Evolutionary conservation across 2,329 filamentous ascomycete genomes (phyloP), one percentile per base, ranked within the genome.

Genomic region (Rhynchosporium graminicola): DNA sequence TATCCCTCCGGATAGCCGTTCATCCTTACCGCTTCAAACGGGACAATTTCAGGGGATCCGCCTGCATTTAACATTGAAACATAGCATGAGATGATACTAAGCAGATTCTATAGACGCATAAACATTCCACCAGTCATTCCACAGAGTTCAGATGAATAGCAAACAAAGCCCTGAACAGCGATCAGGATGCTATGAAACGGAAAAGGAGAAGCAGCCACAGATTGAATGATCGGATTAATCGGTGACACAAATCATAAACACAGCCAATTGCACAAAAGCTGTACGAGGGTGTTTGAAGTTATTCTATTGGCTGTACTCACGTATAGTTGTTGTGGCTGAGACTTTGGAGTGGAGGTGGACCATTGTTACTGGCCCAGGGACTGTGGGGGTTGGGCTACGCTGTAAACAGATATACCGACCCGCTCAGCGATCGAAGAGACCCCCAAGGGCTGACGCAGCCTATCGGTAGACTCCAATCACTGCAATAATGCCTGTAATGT

Each of bases 151-250:
- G 60, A 60, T 63, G 61, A 58, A 62, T 47, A 36, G 47, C 65
- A 68, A 69, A 65, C 66, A 65, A 66, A 69, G 64, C 43, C 62
- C 55, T 65, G 65, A 59, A 64, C 45, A 38, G 36, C 15, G 46
- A 62, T 60, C 61, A 20, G 20, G 20, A 20, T 20, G 20, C 20
- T 20, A 66, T 66, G 62, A 66, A 69, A 69, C 65, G 52, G 57
- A 61, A 29, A 60, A 50, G 51, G 26, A 47, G 46, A 12, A 33
- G 57, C 9, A 48, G 20, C 20, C 20, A 20, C 20, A 20, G 20
- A 20, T 20, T 20, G 20, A 20, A 20, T 20, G 20, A 20, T 20
- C 20, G 20, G 20, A 20, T 20, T 47, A 40, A 57, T 59, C 40
- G 36, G 36, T 50, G 57, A 56, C 43, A 59, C 56, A 45, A 12